Evolutionary conservation across 208 protist genomes (phyloP), one percentile per base, ranked within the genome.

Genomic region (Crithidia expoeki): DNA sequence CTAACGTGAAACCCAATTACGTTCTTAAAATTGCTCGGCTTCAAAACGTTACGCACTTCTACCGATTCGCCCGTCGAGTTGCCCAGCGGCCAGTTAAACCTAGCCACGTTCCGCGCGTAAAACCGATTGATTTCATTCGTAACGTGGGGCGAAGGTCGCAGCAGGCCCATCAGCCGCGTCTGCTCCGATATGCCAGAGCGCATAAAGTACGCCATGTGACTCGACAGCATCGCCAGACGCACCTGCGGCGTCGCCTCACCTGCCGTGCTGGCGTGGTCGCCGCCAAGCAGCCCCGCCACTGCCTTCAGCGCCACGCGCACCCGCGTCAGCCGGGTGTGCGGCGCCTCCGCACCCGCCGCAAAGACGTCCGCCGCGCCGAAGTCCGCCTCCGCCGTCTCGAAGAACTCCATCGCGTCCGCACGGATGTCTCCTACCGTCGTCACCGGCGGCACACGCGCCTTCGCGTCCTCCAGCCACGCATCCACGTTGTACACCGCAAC

Each of bases 81-180:
- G 4, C 11, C 27, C 33, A 16, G 21, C 23, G 67, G 57, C 56
- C 56, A 65, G 12, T 38, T 40, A 16, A 49, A 42, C 38, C 30
- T 21, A 0, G 40, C 4, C 0, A 44, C 44, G 19, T 28, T 12
- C 10, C 19, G 19, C 16, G 44, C 14, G 57, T 72, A 72, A 23
- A 63, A 65, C 19, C 57, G 56, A 3, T 53, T 47, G n/a, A 65
- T 5, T 33, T 64, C 67, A 14, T 21, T 38, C 4, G 47, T 33
- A 19, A 72, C 23, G 27, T 4, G 6, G 11, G 32, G 3, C 5
- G 57, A 50, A 1, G 67, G 67, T 17, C 57, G 44, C 57, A 72
- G 67, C 46, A 72, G 67, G 21, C 27, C 67, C 46, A 65, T 52
- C 34, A 72, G 17, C 57, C 46, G 57, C 19, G 67, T 72, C 47